Evolutionary conservation across 176 grass and related monocot species (phyloP).

Genomic region (Avena atlantica): DNA sequence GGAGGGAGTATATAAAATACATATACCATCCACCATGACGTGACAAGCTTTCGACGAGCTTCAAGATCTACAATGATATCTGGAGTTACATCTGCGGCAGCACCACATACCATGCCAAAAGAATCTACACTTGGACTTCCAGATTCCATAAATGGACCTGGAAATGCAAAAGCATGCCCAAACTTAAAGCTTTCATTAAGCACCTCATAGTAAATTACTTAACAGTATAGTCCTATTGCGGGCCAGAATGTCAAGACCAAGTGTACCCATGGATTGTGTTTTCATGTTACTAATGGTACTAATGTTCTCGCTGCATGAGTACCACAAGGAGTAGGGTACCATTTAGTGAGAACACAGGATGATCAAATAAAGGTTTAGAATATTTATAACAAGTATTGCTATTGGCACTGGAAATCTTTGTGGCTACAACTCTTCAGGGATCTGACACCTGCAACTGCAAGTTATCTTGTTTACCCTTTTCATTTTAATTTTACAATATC

Average conservation of each 20-base stretch:
- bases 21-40: not conserved
- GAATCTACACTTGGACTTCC: not conserved
- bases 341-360: slow-evolving; percentile 27
- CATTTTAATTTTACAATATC: not conserved
- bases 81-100: not conserved
- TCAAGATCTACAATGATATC: slow-evolving; percentile 20
- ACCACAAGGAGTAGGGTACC: not conserved
- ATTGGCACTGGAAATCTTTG: not conserved
- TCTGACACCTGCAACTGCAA: not conserved
- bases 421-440: slow-evolving; percentile 7
- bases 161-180: slow-evolving; percentile 6
- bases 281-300: not conserved
- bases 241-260: slow-evolving; percentile 2
- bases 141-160: not conserved
- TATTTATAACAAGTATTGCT: slow-evolving; percentile 16
- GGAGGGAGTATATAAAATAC: not conserved
- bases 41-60: slow-evolving; percentile 1
- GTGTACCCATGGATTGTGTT: not conserved
- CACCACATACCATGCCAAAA: not conserved
- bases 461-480: slow-evolving; percentile 31
- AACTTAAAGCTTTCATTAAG: not conserved
- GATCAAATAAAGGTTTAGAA: not conserved
- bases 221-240: not conserved
- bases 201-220: not conserved
- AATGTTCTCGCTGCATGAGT: slow-evolving; percentile 6